Evolutionary conservation across 2,329 filamentous ascomycete species (phyloP).

Genomic region (Fusarium tuaranense): DNA sequence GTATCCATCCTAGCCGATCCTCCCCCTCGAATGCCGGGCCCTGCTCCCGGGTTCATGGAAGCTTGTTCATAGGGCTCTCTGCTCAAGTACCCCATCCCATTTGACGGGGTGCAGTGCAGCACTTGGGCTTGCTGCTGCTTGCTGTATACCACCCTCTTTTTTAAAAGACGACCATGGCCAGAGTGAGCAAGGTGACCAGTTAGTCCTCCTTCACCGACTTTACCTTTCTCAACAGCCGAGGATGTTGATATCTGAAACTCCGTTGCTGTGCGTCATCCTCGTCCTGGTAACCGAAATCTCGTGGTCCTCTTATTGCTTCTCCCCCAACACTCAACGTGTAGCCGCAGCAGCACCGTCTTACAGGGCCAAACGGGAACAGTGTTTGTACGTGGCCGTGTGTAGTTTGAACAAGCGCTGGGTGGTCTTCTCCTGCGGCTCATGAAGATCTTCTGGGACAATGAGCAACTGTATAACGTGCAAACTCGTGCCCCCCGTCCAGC

Average conservation of each 20-base stretch:
- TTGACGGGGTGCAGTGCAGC: not conserved
- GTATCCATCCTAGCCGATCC: not conserved
- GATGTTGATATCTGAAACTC: constrained; percentile 1
- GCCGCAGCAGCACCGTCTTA: not conserved
- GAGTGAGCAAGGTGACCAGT: not conserved
- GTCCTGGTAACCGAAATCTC: constrained; percentile 4
- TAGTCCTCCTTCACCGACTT: constrained; percentile 4
- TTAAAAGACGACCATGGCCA: not conserved
- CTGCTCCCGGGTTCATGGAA: constrained; percentile 6
- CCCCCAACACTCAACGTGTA: constrained; percentile 8
- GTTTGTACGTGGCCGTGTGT: not conserved
- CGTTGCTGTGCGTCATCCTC: not conserved
- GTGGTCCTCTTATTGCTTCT: not conserved
- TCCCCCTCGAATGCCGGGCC: constrained; percentile 1
- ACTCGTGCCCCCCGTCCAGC: not conserved
- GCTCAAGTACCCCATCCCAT: no score
- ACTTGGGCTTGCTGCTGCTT: not conserved
- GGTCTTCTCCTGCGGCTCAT: not conserved
- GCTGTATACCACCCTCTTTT: constrained; percentile 10
- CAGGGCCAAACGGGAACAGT: not conserved
- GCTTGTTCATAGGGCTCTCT: not conserved
- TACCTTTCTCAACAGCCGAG: constrained; percentile 7
- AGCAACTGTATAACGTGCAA: not conserved
- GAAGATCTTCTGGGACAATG: constrained; percentile 9
- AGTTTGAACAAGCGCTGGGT: not conserved